Conservation (phyloP, 2,329 filamentous ascomycete species). For the Grosmannia clavigera region DNA sequence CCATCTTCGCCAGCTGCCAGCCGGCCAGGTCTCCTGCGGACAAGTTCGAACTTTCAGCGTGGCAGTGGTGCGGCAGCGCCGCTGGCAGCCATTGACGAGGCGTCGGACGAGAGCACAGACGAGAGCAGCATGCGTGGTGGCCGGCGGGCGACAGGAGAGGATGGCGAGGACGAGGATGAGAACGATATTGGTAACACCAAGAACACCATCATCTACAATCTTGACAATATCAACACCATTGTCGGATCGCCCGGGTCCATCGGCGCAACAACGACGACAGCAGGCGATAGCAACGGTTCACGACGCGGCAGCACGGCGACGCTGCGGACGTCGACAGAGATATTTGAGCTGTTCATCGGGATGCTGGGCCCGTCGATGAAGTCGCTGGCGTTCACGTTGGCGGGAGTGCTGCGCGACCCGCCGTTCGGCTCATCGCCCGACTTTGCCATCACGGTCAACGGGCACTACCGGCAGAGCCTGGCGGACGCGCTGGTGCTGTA, state of each 20-base stretch:
- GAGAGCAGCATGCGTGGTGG: constrained; percentile 11
- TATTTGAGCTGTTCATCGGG: constrained; percentile 82
- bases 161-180: neutral
- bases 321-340: constrained; percentile 59
- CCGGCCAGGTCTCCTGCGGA: constrained; percentile 13
- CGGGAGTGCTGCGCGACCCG: constrained; percentile 76
- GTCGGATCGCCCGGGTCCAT: neutral
- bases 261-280: neutral
- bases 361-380: constrained; percentile 91
- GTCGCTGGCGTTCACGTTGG: constrained; percentile 82
- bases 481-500: constrained; percentile 71
- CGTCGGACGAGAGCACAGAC: constrained; percentile 40
- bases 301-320: constrained; percentile 12
- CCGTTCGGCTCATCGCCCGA: constrained; percentile 62
- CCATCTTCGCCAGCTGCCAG: neutral
- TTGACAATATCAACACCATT: neutral
- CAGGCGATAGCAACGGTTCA: neutral
- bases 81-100: constrained; percentile 51
- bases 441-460: constrained; percentile 61
- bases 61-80: constrained; percentile 28
- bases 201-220: neutral
- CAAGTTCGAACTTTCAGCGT: constrained; percentile 22
- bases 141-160: constrained; percentile 16
- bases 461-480: constrained; percentile 69
- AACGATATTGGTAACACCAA: neutral